Evolutionary conservation across 441 rosid species (phyloP).

Genomic region (Erodium trifolium): DNA sequence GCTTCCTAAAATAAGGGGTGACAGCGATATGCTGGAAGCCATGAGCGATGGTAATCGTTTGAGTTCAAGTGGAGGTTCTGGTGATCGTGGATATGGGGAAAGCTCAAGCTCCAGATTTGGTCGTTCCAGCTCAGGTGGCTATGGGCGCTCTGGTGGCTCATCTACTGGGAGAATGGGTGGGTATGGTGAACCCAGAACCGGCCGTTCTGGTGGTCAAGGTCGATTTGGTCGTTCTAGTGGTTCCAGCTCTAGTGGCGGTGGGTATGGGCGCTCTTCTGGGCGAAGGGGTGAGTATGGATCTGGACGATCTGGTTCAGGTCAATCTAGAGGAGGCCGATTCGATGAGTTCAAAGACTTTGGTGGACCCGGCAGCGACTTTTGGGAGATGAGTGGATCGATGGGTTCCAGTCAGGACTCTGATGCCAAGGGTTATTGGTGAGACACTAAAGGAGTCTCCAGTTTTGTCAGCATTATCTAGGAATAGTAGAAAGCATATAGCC

Average conservation of each 20-base stretch:
- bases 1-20: conserved; percentile 67
- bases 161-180: conserved; percentile 16
- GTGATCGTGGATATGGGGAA: background rate
- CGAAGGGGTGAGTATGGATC: conserved; percentile 14
- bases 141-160: conserved; percentile 36
- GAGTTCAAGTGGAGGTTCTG: background rate
- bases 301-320: conserved; percentile 8
- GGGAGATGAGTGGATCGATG: background rate
- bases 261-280: conserved; percentile 33
- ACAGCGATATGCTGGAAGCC: conserved; percentile 33
- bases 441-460: background rate
- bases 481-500: too few species aligned
- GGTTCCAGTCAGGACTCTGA: background rate
- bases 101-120: conserved; percentile 23
- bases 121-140: background rate
- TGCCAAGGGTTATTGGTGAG: background rate
- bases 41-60: conserved; percentile 29
- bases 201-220: conserved; percentile 21
- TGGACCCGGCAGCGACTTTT: background rate
- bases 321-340: background rate
- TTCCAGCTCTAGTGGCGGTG: conserved; percentile 17
- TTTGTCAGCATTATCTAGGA: too few species aligned
- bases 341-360: conserved; percentile 41
- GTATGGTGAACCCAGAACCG: conserved; percentile 24
- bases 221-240: conserved; percentile 28